Conservation (phyloP, 768 basidiomycete species). For the Agrocybe praecox region DNA sequence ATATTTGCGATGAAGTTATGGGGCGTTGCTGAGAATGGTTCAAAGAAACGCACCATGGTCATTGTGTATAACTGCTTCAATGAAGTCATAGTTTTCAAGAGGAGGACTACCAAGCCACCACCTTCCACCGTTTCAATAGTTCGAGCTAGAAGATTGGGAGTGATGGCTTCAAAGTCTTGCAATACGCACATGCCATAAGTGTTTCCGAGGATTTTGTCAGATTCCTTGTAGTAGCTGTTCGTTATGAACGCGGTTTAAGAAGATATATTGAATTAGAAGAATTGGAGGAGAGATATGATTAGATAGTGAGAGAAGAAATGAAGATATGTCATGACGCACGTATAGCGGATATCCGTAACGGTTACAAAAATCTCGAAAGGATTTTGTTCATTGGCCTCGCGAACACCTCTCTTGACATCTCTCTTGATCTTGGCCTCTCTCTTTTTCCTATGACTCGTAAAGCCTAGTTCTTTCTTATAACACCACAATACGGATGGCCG, state of each 20-base stretch:
- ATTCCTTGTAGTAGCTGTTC: conserved; percentile 91
- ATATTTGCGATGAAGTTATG: background rate
- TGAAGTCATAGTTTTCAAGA: conserved; percentile 95
- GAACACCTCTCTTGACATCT: conserved; percentile 91
- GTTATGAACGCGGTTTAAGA: background rate
- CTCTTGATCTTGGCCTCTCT: conserved; percentile 96
- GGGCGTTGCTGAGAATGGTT: background rate
- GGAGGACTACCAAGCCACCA: conserved; percentile 83
- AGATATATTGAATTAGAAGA: background rate
- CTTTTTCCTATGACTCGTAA: conserved; percentile 97
- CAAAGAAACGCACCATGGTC: conserved; percentile 59
- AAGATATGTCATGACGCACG: conserved; percentile 51
- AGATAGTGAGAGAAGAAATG: background rate
- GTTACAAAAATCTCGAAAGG: conserved; percentile 99
- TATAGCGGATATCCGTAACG: conserved; percentile 99
- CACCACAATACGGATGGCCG: conserved; percentile 96
- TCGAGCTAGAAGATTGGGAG: conserved; percentile 93
- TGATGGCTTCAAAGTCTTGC: conserved; percentile 98
- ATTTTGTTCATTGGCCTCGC: conserved; percentile 93
- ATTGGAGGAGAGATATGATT: background rate
- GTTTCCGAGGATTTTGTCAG: conserved; percentile 94
- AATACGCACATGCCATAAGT: conserved; percentile 97
- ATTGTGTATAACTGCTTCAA: conserved; percentile 90
- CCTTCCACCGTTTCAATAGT: conserved; percentile 99
- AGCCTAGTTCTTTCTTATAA: conserved; percentile 98